A percentile compares a stretch with the other conserved stretches of the same genome.
phyloP scores from a whole-genome alignment of 2,329 filamentous ascomycete genomes.

The Bisporella sp. region DNA sequence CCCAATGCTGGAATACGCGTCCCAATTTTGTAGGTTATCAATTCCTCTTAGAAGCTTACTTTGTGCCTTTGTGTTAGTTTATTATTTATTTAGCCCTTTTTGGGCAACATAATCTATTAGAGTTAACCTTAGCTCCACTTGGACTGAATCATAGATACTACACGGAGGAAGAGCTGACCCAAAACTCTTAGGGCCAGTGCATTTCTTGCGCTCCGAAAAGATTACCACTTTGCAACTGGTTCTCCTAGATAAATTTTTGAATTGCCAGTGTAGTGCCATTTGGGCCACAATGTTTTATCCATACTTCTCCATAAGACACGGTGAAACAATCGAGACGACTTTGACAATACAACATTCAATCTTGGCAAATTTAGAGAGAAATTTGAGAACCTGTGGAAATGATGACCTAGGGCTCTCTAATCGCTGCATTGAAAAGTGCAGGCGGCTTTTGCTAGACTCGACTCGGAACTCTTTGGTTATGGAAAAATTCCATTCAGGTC shows the following conservation, averaged over 20 bases:
- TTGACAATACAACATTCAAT: background rate
- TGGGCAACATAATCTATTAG: background rate
- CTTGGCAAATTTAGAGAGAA: background rate
- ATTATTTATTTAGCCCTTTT: too few relatives aligned
- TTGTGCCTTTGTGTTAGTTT: too few relatives aligned
- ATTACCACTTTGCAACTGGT: background rate
- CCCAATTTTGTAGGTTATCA: background rate
- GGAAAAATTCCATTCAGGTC: conserved; percentile 2
- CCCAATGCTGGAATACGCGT: background rate
- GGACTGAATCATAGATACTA: background rate
- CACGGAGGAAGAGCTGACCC: background rate
- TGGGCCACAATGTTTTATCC: background rate
- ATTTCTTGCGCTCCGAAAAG: background rate
- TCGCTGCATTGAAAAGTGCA: conserved; percentile 1
- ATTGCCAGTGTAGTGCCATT: background rate
- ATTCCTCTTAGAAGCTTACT: background rate
- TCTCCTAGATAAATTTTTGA: conserved; percentile 1
- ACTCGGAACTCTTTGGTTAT: conserved; percentile 1
- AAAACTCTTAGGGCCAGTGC: background rate
- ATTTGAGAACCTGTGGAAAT: background rate
- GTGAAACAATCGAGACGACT: background rate
- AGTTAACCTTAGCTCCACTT: background rate
- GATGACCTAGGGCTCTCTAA: background rate
- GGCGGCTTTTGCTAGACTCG: conserved; percentile 3
- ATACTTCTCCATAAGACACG: background rate